A percentile compares a stretch with the other conserved stretches of the same genome.
These are phyloP conservation scores for Aspergillus unguis DNA, from an alignment of 2,329 filamentous ascomycete species.

Conservation along the genomic window DNA sequence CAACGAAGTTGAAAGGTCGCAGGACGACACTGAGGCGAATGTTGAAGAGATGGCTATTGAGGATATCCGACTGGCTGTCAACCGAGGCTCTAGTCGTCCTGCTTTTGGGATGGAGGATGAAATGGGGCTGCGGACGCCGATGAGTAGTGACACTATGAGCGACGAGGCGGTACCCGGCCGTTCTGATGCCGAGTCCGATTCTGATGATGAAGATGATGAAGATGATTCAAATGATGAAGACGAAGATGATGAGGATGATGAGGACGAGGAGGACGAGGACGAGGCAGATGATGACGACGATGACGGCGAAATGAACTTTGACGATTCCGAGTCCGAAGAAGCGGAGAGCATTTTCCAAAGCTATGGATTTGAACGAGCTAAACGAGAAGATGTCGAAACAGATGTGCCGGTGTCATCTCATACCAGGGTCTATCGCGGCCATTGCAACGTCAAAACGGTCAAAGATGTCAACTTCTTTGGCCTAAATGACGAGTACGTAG, in stretches of 20 bases:
- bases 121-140: conserved; percentile 27
- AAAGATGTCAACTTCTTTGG: conserved; percentile 70
- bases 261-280: conserved; percentile 18
- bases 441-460: conserved; percentile 65
- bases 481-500: conserved; percentile 64
- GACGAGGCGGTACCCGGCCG: no score
- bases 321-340: conserved; percentile 25
- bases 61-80: conserved; percentile 10
- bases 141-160: conserved; percentile 9
- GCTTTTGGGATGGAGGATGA: conserved; percentile 8
- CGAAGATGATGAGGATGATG: conserved; percentile 25
- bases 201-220: conserved; percentile 12
- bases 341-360: conserved; percentile 45
- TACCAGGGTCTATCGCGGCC: conserved; percentile 58
- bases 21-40: conserved; percentile 49
- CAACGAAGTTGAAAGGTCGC: conserved; percentile 43
- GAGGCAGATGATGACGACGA: conserved; percentile 9
- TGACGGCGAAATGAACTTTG: conserved; percentile 3
- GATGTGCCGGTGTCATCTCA: conserved; percentile 56
- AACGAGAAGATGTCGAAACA: conserved; percentile 52
- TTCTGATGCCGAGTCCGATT: conserved; percentile 6
- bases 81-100: not conserved
- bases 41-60: conserved; percentile 46
- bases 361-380: conserved; percentile 48
- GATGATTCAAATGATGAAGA: conserved; percentile 10